phyloP scores from a whole-genome alignment of 2,329 filamentous ascomycete genomes.

The Xylariaceae sp. region DNA sequence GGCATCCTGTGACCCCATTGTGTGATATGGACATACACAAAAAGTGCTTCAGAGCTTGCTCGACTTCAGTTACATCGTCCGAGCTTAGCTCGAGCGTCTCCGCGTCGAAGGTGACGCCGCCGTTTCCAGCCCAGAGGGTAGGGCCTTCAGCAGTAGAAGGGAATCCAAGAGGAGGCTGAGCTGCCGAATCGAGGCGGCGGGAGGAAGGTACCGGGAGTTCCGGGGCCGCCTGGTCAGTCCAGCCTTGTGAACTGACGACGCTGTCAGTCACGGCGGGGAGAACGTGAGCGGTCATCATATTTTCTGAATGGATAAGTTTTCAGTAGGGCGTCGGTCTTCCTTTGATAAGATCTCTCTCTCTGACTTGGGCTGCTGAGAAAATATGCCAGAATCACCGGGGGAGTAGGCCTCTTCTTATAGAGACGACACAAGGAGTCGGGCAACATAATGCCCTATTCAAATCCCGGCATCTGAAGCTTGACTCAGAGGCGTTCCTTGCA shows the following conservation, averaged over 20 bases:
- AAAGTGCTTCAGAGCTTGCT: slow-evolving; percentile 23
- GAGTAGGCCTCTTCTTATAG: too few species aligned
- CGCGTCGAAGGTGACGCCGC: slow-evolving; percentile 8
- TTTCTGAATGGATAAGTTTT: slow-evolving; percentile 2
- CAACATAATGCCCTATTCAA: too few species aligned
- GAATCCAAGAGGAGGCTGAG: slow-evolving; percentile 16
- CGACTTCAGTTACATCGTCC: slow-evolving; percentile 22
- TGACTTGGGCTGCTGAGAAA: too few species aligned
- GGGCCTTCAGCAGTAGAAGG: slow-evolving; percentile 5
- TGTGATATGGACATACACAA: slow-evolving; percentile 16
- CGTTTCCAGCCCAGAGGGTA: slow-evolving; percentile 17
- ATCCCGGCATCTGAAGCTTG: too few species aligned
- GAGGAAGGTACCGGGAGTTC: slow-evolving; percentile 7
- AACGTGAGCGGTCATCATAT: slow-evolving; percentile 20
- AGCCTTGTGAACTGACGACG: slow-evolving; percentile 8
- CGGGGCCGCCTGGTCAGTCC: slow-evolving; percentile 11
- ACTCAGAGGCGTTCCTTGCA: too few species aligned
- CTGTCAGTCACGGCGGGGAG: slow-evolving; percentile 12
- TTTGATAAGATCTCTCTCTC: not conserved
- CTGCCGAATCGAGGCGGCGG: slow-evolving; percentile 10
- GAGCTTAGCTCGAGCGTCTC: slow-evolving; percentile 18
- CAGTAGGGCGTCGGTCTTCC: not conserved
- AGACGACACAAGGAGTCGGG: too few species aligned
- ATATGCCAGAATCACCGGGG: too few species aligned
- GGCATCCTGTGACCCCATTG: slow-evolving; percentile 1